These are phyloP conservation scores for Sutorius eximius DNA, from an alignment of 1,284 basidiomycete species.

Conservation along the genomic window DNA sequence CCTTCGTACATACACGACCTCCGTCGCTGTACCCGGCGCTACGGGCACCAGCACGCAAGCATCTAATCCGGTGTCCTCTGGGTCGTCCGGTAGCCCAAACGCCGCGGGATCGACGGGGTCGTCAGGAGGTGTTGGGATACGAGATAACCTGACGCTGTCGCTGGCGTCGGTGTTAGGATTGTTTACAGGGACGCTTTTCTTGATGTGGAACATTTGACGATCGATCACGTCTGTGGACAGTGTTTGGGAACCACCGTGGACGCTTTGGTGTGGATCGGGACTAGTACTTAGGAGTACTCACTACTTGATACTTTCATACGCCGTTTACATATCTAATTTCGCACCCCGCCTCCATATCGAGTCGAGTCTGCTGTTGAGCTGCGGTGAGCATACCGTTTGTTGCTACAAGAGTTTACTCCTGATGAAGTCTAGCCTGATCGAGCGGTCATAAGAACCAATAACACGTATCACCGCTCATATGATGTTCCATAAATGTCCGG, in stretches of 20 bases:
- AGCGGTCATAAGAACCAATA: too few relatives aligned
- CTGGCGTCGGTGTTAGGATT: neutral
- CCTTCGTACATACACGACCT: constrained; percentile 31
- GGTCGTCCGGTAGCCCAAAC: neutral
- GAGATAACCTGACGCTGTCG: neutral
- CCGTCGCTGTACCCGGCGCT: constrained; percentile 1
- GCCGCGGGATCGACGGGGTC: neutral
- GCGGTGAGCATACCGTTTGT: too few relatives aligned
- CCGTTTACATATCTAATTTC: too few relatives aligned
- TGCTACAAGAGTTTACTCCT: too few relatives aligned
- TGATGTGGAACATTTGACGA: constrained; percentile 13
- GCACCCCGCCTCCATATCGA: too few relatives aligned
- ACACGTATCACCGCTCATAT: too few relatives aligned
- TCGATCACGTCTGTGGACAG: neutral
- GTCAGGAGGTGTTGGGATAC: constrained; percentile 1
- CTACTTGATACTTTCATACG: too few relatives aligned
- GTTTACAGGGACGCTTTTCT: neutral
- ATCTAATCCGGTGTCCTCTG: neutral
- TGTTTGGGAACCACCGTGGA: neutral
- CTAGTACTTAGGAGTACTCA: too few relatives aligned
- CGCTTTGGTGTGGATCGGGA: too few relatives aligned
- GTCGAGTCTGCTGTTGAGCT: too few relatives aligned
- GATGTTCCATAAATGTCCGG: too few relatives aligned
- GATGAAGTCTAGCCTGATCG: too few relatives aligned
- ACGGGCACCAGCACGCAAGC: neutral